A percentile compares a stretch with the other conserved stretches of the same genome.
These are phyloP conservation scores for Xylaria sp. DNA, from an alignment of 2,329 filamentous ascomycete species.

Conservation along the genomic window DNA sequence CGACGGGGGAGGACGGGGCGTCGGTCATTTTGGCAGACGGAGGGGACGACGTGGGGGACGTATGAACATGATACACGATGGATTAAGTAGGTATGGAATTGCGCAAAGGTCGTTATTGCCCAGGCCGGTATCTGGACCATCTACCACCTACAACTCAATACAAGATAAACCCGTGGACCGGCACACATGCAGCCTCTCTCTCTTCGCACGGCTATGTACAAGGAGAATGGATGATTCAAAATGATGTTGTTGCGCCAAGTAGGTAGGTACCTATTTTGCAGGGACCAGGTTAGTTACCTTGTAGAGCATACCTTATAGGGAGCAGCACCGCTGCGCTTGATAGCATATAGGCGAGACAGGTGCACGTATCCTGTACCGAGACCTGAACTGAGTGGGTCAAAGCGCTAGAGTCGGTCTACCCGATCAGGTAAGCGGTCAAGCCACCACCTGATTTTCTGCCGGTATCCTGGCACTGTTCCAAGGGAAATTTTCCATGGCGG, in stretches of 20 bases:
- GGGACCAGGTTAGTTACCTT: neutral
- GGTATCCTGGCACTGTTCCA: neutral
- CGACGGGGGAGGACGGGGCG: conserved; percentile 46
- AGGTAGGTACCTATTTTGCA: neutral
- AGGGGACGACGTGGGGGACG: conserved; percentile 9
- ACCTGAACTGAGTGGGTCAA: neutral
- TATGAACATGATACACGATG: conserved; percentile 29
- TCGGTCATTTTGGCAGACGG: conserved; percentile 37
- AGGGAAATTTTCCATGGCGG: neutral
- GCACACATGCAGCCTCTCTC: conserved; percentile 4
- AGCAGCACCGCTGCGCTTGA: no score
- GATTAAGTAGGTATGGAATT: neutral
- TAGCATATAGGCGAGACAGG: no score
- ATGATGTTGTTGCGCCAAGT: conserved; percentile 12
- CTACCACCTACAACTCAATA: neutral
- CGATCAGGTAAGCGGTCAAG: conserved; percentile 24
- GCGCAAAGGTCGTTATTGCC: neutral
- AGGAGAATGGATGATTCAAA: neutral
- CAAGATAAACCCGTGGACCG: neutral
- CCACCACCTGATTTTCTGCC: conserved; percentile 6
- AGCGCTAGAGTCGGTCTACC: conserved; percentile 27
- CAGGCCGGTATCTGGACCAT: neutral
- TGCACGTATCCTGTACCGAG: neutral
- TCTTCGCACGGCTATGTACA: neutral
- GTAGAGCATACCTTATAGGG: neutral